Base-by-base conservation (phyloP, 129 eudicot species). In the Sambucus nigra region DNA sequence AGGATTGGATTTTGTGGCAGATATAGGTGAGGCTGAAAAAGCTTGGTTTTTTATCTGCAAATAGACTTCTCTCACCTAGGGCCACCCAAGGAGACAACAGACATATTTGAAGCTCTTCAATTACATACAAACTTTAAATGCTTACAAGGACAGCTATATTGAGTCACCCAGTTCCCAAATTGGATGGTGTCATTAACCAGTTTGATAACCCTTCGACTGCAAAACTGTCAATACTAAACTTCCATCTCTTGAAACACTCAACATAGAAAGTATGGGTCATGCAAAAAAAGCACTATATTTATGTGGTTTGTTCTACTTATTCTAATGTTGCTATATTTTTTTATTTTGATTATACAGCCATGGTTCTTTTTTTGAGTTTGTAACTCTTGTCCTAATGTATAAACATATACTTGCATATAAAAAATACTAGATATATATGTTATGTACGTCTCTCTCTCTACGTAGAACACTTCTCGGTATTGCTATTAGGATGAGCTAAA, bases 91-190 rank as follows among this genome's bases (percentile, higher is more conserved):
- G 42, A 22, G 5, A 72, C 64, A 25, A 18, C 41, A 4, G 60
- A 59, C 3, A 69, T 64, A 12, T 47, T 63, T 46, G 76, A 77
- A 55, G 84, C 76, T 59, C 84, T 77, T 33, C 53, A 69, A 51
- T 17, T 48, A 53, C 66, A 55, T 23, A 32, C 60, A 7, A 55
- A 55, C 29, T 5, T 77, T 63, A 56, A 49, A 52, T 33, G 15
- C n/a, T 47, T 77, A 71, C 54, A 59, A 15, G 64, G 72, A 21
- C 63, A 66, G 51, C 48, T 22, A 12, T 77, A 67, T 25, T 54
- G 64, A 17, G 84, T 76, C 22, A 7, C 23, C 7, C 27, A 20
- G 1, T 27, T 77, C n/a, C 84, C 84, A 9, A 55, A 6, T 17
- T 77, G 84, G 84, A 64, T 68, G 15, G 24, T 65, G 18, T 66